A percentile compares a stretch with the other conserved stretches of the same genome.
These are phyloP conservation scores for Candida railenensis DNA, from an alignment of 805 yeast species.

Conservation along the genomic window DNA sequence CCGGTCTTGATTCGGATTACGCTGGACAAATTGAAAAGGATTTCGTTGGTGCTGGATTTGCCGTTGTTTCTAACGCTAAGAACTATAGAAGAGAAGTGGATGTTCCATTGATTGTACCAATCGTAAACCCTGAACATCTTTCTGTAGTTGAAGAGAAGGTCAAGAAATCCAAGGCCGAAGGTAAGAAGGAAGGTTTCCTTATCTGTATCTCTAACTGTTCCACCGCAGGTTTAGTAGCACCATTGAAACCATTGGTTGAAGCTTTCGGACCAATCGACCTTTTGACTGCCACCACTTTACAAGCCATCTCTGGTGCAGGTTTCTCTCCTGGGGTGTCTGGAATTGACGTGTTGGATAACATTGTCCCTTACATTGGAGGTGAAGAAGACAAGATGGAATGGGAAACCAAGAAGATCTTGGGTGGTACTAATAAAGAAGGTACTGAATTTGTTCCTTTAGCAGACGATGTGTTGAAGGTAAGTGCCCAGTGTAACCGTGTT, in stretches of 20 bases:
- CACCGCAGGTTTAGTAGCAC: slow-evolving; percentile 97
- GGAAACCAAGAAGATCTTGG: slow-evolving; percentile 96
- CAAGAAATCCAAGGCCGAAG: slow-evolving; percentile 51
- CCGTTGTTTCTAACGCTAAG: slow-evolving; percentile 91
- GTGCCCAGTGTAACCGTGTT: slow-evolving; percentile 96
- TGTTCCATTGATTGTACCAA: slow-evolving; percentile 94
- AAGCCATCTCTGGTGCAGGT: slow-evolving; percentile 98
- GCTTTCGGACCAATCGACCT: slow-evolving; percentile 86
- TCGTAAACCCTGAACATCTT: slow-evolving; percentile 89
- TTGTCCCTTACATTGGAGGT: slow-evolving; percentile 92
- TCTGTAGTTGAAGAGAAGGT: slow-evolving; percentile 64
- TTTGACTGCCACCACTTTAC: slow-evolving; percentile 87
- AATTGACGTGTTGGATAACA: slow-evolving; percentile 90
- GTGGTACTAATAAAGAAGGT: slow-evolving; percentile 53
- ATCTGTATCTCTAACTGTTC: slow-evolving; percentile 98
- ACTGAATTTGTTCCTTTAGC: slow-evolving; percentile 56
- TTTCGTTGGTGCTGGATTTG: slow-evolving; percentile 77
- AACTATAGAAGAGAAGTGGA: slow-evolving; percentile 85
- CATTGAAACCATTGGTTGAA: slow-evolving; percentile 90
- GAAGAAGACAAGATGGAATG: slow-evolving; percentile 98
- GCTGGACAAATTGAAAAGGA: slow-evolving; percentile 92
- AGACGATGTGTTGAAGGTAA: slow-evolving; percentile 74
- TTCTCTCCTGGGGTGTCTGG: slow-evolving; percentile 97
- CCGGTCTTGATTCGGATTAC: slow-evolving; percentile 88
- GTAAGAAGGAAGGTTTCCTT: slow-evolving; percentile 73